These are phyloP conservation scores for Fusarium sp. DNA, from an alignment of 2,329 filamentous ascomycete species.

Conservation along the genomic window DNA sequence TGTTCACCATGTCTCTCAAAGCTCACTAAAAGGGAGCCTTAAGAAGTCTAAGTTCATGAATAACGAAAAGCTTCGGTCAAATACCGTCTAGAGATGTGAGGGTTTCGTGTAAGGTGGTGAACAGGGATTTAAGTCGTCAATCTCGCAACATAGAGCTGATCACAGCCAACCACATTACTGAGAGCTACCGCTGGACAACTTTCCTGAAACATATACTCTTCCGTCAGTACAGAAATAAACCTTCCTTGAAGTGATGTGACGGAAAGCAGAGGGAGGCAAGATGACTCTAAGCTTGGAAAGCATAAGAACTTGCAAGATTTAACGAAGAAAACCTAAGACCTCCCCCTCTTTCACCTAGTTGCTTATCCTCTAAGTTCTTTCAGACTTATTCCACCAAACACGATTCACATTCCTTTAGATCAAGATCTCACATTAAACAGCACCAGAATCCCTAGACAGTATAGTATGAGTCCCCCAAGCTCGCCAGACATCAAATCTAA, in stretches of 20 bases:
- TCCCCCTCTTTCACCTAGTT: rapidly evolving
- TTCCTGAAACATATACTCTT: neutral
- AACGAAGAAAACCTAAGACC: no score
- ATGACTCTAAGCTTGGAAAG: neutral
- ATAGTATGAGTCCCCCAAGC: neutral
- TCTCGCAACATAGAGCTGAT: neutral
- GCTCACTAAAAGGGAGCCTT: no score
- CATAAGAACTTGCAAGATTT: no score
- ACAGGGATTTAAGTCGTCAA: neutral
- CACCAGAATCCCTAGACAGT: no score
- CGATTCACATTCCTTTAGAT: neutral
- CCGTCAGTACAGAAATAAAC: no score
- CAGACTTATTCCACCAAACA: no score
- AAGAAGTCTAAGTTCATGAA: neutral
- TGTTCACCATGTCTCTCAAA: no score
- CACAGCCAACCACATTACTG: neutral
- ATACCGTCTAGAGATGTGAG: neutral
- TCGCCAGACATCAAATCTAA: neutral
- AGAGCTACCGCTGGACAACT: neutral
- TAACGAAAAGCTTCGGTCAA: neutral
- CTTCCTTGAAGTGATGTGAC: neutral
- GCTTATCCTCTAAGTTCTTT: no score
- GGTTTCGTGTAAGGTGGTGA: neutral
- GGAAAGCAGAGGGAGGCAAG: neutral
- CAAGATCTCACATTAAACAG: no score